Evolutionary conservation across 345 rosid genomes (phyloP), one percentile per base, ranked within the genome.

Genomic region (Pelargonium nanum): DNA sequence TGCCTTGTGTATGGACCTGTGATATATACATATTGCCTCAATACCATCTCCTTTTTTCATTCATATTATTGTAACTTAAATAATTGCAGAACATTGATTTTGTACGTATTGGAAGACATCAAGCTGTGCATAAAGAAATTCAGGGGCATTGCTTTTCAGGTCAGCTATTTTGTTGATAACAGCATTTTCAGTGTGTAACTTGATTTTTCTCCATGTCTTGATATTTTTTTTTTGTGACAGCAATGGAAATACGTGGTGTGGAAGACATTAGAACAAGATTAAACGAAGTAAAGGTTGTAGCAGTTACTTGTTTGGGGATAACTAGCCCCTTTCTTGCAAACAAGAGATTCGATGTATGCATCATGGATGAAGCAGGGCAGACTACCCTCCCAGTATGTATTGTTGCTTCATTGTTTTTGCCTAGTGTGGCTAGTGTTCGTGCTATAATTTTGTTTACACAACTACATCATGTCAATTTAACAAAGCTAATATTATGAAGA

Each of bases 331-430:
- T 89, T 67, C 95, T 93, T 71, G 77, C 82, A 54, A 80, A 81
- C 72, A 85, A 84, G 85, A 83, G 70, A 71, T 93, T 93, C 68
- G 99, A 93, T 61, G 85, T 93, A 5, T 93, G 99, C 79, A 89
- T 89, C 62, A 81, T 89, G 79, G 97, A 93, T 73, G 99, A 93
- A 80, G 99, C 99, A 69, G 99, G 97, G 70, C 97, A 93, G 82
- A 85, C 78, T 62, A 86, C 95, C 57, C 78, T 89, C 53, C 99
- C 97, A 15, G 99, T 87, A 80, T 66, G 96, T 72, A 65, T 55
- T 65, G 22, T 65, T 56, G 73, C 59, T 59, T 64, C 20, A 19
- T 40, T 57, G 55, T 15, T 9, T 58, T 6, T 45, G 5, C 32
- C 53, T 17, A 25, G 45, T 21, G 8, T 13, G 24, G 19, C 44